Evolutionary conservation across 2,329 filamentous ascomycete species (phyloP).

Genomic region (Alternaria hordeiaustralica): DNA sequence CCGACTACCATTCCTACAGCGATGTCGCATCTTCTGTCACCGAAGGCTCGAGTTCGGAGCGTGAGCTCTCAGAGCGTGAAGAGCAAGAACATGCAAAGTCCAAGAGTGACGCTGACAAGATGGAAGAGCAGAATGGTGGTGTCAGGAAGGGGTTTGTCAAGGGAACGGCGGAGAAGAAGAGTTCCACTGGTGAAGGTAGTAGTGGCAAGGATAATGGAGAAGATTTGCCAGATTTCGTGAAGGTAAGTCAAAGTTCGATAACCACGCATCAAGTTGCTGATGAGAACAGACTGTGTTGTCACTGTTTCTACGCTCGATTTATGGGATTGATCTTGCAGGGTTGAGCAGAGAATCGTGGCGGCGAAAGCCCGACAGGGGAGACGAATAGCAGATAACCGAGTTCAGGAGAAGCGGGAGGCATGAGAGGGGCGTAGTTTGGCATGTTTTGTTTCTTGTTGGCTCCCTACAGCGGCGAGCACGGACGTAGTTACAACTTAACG

Average conservation of each 20-base stretch:
- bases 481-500: background rate
- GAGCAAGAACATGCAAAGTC: fast-evolving
- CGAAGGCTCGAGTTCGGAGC: background rate
- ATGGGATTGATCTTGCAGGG: background rate
- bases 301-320: background rate
- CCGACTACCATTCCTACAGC: background rate
- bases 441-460: no score
- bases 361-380: background rate
- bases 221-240: background rate
- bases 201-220: background rate
- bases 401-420: background rate
- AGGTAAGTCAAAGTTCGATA: background rate
- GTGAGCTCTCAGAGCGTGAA: background rate
- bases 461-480: background rate
- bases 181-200: fast-evolving
- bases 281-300: background rate
- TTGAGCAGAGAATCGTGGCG: background rate
- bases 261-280: background rate
- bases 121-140: background rate
- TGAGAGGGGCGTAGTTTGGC: background rate
- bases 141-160: background rate
- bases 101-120: background rate
- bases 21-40: background rate
- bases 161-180: background rate
- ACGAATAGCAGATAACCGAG: background rate